Evolutionary conservation across 1,139 yeast genomes (phyloP), one percentile per base, ranked within the genome.

Genomic region (Hansenula sp.): DNA sequence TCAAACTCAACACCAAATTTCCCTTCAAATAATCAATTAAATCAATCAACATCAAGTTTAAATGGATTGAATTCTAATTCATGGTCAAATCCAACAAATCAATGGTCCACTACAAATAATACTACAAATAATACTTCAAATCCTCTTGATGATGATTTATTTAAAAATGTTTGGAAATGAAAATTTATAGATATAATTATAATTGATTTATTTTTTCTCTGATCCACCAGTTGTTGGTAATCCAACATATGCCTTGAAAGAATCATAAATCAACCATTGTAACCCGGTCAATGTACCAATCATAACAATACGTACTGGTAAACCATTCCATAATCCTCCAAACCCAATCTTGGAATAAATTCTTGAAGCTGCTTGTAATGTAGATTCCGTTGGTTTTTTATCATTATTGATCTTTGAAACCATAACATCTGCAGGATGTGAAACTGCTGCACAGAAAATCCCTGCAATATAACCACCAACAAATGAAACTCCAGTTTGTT

Each of bases 401-500:
- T 86, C 93, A 47, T 85, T 75, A 63, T 87, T 90, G 59, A 91
- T 79, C 76, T 90, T 87, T 44, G 96, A 87, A 33, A 91, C 97
- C 95, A 91, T 84, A 38, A 90, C 96, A 68, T 91, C 98, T 34
- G 97, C 97, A 36, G 98, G 98, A 67, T 91, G 97, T 21, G 96
- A 90, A 17, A 89, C 94, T 44, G 85, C 70, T 21, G 97, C 97
- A 74, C 97, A 90, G 71, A 89, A 80, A 47, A 91, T 83, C 81
- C 97, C 98, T 27, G 97, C 98, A 65, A 90, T 79, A 71, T 90
- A 90, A 66, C 98, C 97, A 66, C 96, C 96, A 45, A 81, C 73
- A 72, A 91, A 91, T 27, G 96, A 87, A 38, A 91, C 95, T 48
- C 96, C 96, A 32, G 96, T 91, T 70, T 91, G 96, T 62, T 85